Evolutionary conservation across 2,329 filamentous ascomycete genomes (phyloP).

Genomic region (Stylonectria norvegica): DNA sequence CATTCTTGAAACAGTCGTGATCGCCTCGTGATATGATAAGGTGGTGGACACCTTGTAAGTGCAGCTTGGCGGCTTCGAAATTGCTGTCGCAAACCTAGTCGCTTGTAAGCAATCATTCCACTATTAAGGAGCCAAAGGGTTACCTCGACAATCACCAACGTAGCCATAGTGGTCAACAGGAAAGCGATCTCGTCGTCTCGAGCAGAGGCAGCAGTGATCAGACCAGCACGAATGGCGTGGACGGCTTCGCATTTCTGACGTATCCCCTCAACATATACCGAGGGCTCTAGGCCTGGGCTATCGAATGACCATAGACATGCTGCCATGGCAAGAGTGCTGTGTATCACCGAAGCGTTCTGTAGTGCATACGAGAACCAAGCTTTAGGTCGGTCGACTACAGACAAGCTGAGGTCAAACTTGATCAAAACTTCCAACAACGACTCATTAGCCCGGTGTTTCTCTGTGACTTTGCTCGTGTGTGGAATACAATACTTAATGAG

Average conservation of each 20-base stretch:
- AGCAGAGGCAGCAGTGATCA: background rate
- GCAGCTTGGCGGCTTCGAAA: conserved; percentile 3
- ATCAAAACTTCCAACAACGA: background rate
- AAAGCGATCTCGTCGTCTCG: background rate
- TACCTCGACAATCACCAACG: conserved; percentile 3
- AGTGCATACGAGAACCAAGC: conserved; percentile 4
- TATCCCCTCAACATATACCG: conserved; percentile 1
- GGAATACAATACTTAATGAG: conserved; percentile 2
- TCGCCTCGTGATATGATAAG: conserved; percentile 1
- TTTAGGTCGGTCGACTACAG: background rate
- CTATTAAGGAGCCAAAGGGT: background rate
- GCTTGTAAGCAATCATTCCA: background rate
- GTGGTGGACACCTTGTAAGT: conserved; percentile 1
- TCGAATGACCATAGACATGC: conserved; percentile 1
- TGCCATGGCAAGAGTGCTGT: conserved; percentile 7
- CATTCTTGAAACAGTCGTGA: background rate
- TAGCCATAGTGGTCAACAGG: conserved; percentile 3
- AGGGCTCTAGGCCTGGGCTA: background rate
- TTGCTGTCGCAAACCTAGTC: conserved; percentile 1
- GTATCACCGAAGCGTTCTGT: conserved; percentile 4
- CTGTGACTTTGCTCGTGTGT: background rate
- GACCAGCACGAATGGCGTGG: background rate
- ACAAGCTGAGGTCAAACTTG: background rate
- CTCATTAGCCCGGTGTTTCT: background rate
- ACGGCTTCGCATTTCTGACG: conserved; percentile 4